These are phyloP conservation scores for Scopulariopsis brevicaulis DNA, from an alignment of 2,329 filamentous ascomycete species.

Conservation along the genomic window DNA sequence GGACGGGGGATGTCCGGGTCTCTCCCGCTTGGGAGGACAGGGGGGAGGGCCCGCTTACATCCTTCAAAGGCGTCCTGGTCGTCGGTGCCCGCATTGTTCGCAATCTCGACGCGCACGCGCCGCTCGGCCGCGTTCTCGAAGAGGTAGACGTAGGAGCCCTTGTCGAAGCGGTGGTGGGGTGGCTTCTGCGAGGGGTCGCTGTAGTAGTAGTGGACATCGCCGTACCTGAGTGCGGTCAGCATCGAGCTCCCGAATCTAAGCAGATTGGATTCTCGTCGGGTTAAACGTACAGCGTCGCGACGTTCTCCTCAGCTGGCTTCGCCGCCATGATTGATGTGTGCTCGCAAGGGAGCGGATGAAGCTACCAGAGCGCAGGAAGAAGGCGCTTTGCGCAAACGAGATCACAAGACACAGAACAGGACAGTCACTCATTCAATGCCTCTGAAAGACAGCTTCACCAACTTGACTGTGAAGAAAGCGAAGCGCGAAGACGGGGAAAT, in stretches of 20 bases:
- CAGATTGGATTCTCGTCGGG: not conserved
- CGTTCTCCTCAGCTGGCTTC: constrained; percentile 35
- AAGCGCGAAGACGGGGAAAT: not conserved
- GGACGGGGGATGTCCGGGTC: not conserved
- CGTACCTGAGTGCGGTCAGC: constrained; percentile 42
- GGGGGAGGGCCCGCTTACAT: constrained; percentile 37
- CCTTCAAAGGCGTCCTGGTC: constrained; percentile 74
- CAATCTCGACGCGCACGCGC: constrained; percentile 62
- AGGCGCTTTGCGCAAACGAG: not conserved
- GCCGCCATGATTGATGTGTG: constrained; percentile 27
- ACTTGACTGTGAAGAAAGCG: not conserved
- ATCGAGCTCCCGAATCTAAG: not conserved
- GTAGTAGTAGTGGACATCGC: constrained; percentile 72
- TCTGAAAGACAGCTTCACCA: too few species aligned
- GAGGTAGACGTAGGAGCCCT: constrained; percentile 68
- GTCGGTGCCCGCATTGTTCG: constrained; percentile 61
- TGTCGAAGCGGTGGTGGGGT: constrained; percentile 71
- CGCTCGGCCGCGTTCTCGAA: constrained; percentile 61
- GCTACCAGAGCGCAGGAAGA: not conserved
- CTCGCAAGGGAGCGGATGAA: not conserved
- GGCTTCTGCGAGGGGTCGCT: constrained; percentile 53
- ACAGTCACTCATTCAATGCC: too few species aligned
- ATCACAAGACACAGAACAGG: not conserved
- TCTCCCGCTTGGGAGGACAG: not conserved
- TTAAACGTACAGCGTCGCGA: constrained; percentile 33